These are phyloP conservation scores for Sclerotinia nivalis DNA, from an alignment of 2,329 filamentous ascomycete genomes.

Conservation along the genomic window DNA sequence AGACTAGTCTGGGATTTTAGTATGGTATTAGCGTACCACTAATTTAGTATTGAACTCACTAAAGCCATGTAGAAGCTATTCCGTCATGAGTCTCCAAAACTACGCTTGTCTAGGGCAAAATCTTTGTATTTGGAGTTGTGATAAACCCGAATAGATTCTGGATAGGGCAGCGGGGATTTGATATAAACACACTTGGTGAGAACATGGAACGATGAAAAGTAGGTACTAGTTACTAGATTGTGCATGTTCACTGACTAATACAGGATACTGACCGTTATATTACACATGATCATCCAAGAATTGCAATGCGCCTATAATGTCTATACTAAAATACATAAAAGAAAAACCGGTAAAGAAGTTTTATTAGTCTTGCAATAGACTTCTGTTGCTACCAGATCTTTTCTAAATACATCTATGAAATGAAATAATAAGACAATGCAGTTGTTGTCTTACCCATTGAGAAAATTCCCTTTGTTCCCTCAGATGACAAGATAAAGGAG, in stretches of 20 bases:
- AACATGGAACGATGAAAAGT: too few species aligned
- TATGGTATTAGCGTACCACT: background rate
- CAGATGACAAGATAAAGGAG: background rate
- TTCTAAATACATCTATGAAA: background rate
- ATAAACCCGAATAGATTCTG: too few species aligned
- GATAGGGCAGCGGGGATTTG: too few species aligned
- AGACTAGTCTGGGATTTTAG: background rate
- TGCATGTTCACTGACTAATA: background rate
- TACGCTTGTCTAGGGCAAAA: background rate
- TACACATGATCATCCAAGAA: too few species aligned
- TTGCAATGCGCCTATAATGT: background rate
- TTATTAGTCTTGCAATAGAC: accelerated
- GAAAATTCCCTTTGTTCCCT: too few species aligned
- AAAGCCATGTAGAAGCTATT: background rate
- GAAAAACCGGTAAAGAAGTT: background rate
- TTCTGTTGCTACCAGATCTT: background rate
- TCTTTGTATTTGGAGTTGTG: background rate
- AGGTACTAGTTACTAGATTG: background rate
- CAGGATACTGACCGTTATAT: background rate
- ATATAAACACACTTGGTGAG: too few species aligned
- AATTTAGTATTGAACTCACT: background rate
- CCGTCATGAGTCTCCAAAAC: background rate
- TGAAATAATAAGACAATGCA: background rate
- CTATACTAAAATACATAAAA: background rate
- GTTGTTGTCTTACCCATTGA: background rate